Conservation (phyloP, 805 yeast species). For the Lachancea fermentati region DNA sequence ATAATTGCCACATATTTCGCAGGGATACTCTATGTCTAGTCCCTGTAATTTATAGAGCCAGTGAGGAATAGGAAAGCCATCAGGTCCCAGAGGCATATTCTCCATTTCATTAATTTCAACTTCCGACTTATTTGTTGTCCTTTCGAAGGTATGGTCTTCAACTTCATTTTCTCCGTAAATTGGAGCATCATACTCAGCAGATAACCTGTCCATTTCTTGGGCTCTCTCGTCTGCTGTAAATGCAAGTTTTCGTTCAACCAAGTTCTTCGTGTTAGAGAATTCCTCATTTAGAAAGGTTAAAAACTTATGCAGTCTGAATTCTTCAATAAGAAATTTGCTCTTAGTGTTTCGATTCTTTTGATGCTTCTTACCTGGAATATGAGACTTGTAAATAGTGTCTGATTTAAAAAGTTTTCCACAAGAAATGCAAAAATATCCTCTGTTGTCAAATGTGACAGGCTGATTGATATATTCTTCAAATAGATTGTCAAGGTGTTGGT, state of each 20-base stretch:
- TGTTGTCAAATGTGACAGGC: slow-evolving; percentile 16
- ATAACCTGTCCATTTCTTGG: slow-evolving; percentile 45
- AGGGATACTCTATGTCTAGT: slow-evolving; percentile 57
- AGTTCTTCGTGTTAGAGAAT: slow-evolving; percentile 47
- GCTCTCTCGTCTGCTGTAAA: slow-evolving; percentile 66
- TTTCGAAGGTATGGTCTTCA: slow-evolving; percentile 34
- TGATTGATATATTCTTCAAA: slow-evolving; percentile 17
- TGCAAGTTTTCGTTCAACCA: slow-evolving; percentile 59
- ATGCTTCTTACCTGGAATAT: slow-evolving; percentile 73
- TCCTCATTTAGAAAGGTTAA: slow-evolving; percentile 36
- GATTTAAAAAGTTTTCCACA: slow-evolving; percentile 65
- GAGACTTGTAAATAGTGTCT: slow-evolving; percentile 59
- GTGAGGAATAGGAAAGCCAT: slow-evolving; percentile 86
- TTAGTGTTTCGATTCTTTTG: slow-evolving; percentile 39
- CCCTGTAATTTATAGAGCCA: slow-evolving; percentile 94
- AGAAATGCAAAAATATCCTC: slow-evolving; percentile 47
- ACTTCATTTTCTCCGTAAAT: slow-evolving; percentile 37
- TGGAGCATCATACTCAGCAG: slow-evolving; percentile 30
- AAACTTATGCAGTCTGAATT: slow-evolving; percentile 37
- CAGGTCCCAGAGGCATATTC: slow-evolving; percentile 73
- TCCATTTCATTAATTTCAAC: slow-evolving; percentile 19
- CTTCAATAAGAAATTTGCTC: slow-evolving; percentile 29
- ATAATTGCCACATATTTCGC: slow-evolving; percentile 83
- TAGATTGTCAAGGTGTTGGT: slow-evolving; percentile 9
- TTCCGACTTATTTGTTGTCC: slow-evolving; percentile 4